A percentile compares a stretch with the other conserved stretches of the same genome.
Conservation (phyloP, 495 filamentous ascomycete genomes). For the Durotheca rogersii region DNA sequence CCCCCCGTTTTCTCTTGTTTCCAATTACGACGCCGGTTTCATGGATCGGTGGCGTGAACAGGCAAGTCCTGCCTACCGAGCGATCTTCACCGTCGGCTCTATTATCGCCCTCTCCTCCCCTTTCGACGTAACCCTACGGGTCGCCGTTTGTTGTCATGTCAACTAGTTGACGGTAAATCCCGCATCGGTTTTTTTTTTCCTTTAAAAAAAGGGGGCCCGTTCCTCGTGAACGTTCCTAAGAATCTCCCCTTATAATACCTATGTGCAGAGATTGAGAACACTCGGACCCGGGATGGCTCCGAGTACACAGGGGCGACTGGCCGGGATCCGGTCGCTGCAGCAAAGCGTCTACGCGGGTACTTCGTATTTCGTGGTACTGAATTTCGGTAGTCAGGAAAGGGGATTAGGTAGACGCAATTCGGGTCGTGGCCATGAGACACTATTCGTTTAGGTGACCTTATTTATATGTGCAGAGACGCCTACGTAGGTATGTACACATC, state of each 20-base stretch:
- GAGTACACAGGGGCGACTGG: slow-evolving; percentile 1
- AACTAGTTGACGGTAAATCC: slow-evolving; percentile 25
- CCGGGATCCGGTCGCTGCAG: slow-evolving; percentile 19
- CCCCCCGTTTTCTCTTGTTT: slow-evolving; percentile 7
- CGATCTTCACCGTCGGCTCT: slow-evolving; percentile 13
- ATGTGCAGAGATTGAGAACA: background rate
- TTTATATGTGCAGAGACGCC: too few relatives aligned
- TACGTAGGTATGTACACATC: too few relatives aligned
- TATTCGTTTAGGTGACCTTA: too few relatives aligned
- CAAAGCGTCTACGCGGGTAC: too few relatives aligned
- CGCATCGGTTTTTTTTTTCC: slow-evolving; percentile 11
- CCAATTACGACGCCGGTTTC: slow-evolving; percentile 10
- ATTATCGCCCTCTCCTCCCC: too few relatives aligned
- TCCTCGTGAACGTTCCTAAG: too few relatives aligned
- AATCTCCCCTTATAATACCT: too few relatives aligned
- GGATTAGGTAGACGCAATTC: background rate
- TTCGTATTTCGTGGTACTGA: too few relatives aligned
- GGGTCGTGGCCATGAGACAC: slow-evolving; percentile 13
- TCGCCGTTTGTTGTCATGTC: slow-evolving; percentile 27
- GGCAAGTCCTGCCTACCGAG: background rate
- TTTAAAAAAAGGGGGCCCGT: slow-evolving; percentile 10
- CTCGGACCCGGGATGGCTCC: slow-evolving; percentile 8
- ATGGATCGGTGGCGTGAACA: slow-evolving; percentile 15
- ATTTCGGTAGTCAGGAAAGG: slow-evolving; percentile 22
- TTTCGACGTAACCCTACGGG: slow-evolving; percentile 30